These are phyloP conservation scores for Trichophyton equinum DNA, from an alignment of 2,329 filamentous ascomycete species.

Conservation along the genomic window DNA sequence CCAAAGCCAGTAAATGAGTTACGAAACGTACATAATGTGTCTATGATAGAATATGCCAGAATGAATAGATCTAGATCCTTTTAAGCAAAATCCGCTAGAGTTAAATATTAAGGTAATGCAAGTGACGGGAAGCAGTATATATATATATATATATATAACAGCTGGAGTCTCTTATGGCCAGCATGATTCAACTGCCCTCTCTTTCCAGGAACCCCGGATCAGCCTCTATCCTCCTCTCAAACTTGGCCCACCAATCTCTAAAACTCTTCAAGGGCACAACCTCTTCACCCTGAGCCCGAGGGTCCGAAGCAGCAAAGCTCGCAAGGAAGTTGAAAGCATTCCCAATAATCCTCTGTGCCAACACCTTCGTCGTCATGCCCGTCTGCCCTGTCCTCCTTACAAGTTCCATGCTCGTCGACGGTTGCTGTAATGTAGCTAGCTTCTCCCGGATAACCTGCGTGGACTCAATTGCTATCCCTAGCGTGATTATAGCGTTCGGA, in stretches of 20 bases:
- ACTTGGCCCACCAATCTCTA: conserved; percentile 96
- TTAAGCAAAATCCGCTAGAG: too few species aligned
- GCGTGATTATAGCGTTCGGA: conserved; percentile 44
- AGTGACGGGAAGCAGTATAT: background rate
- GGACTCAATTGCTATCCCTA: conserved; percentile 75
- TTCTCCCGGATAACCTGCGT: conserved; percentile 57
- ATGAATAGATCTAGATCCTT: too few species aligned
- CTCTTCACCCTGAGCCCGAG: conserved; percentile 51
- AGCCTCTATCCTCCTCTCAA: conserved; percentile 70
- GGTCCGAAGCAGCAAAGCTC: conserved; percentile 59
- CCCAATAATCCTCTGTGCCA: conserved; percentile 88
- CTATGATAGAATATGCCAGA: too few species aligned
- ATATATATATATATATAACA: background rate
- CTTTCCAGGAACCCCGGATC: conserved; percentile 85
- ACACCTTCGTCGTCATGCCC: conserved; percentile 54
- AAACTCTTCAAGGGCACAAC: conserved; percentile 91
- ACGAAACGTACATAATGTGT: too few species aligned
- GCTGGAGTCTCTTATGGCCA: background rate
- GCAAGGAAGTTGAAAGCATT: conserved; percentile 96
- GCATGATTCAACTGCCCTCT: conserved; percentile 21
- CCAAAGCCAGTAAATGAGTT: too few species aligned
- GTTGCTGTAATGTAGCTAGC: conserved; percentile 45
- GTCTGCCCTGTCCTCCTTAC: conserved; percentile 19
- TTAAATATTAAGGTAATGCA: too few species aligned
- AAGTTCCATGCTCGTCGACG: conserved; percentile 21